These are phyloP conservation scores for Oenanthe javanica DNA, from an alignment of 140 eudicot genomes.

Conservation along the genomic window DNA sequence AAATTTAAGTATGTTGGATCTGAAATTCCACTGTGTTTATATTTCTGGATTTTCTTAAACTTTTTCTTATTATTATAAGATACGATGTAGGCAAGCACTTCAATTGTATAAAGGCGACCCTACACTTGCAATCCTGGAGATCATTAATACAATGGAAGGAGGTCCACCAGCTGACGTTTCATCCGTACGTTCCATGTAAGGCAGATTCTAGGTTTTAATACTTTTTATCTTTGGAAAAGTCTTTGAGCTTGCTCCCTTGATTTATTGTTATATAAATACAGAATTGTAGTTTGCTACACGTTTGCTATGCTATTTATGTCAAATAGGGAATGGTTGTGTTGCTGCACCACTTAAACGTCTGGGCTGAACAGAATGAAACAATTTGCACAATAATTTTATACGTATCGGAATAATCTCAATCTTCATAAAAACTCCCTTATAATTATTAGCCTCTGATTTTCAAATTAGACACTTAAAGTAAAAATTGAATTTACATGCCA, in stretches of 20 bases:
- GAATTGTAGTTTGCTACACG: not conserved
- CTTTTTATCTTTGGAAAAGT: not conserved
- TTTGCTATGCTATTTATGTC: not conserved
- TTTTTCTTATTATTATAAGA: not conserved
- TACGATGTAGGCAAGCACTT: conserved; percentile 79
- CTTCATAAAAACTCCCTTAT: not conserved
- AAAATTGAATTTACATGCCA: not conserved
- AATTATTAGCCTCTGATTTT: not conserved
- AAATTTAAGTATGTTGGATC: conserved; percentile 71
- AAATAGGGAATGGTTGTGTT: not conserved
- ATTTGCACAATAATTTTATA: not conserved
- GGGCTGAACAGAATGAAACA: not conserved
- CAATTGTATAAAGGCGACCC: conserved; percentile 76
- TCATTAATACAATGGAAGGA: conserved; percentile 90
- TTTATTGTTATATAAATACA: not conserved
- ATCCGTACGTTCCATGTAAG: conserved; percentile 96
- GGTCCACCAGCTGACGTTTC: conserved; percentile 98
- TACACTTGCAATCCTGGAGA: conserved; percentile 70
- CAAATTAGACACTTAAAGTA: not conserved
- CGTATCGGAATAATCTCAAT: not conserved
- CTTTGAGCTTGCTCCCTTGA: not conserved
- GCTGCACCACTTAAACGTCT: not conserved
- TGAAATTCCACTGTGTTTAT: not conserved
- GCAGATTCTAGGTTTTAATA: not conserved
- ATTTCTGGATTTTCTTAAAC: not conserved